phyloP scores from a whole-genome alignment of 345 rosid genomes.

The Mangifera indica region DNA sequence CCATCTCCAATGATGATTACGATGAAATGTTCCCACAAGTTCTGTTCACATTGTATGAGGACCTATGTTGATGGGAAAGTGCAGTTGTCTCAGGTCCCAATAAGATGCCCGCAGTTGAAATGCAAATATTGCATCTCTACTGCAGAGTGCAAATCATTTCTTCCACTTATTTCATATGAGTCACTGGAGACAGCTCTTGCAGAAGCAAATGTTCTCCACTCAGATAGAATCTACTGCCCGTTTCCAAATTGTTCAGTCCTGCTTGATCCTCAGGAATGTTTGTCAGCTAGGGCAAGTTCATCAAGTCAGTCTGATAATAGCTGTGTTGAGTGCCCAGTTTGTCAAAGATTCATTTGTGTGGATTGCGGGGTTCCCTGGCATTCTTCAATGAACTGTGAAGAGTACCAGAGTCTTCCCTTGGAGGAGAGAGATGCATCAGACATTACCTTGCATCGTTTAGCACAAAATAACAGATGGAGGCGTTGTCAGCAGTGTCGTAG shows the following conservation, averaged over 20 bases:
- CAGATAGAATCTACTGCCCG: conserved; percentile 80
- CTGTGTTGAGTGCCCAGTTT: conserved; percentile 80
- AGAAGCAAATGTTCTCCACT: conserved; percentile 58
- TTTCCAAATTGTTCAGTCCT: conserved; percentile 77
- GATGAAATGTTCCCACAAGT: conserved; percentile 86
- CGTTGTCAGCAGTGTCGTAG: conserved; percentile 86
- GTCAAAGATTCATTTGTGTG: conserved; percentile 81
- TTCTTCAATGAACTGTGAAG: conserved; percentile 77
- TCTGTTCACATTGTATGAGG: conserved; percentile 95
- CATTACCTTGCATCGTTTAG: conserved; percentile 76
- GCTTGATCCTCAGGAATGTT: conserved; percentile 70
- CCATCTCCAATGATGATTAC: conserved; percentile 69
- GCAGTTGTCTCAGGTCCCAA: conserved; percentile 72
- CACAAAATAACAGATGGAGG: conserved; percentile 86
- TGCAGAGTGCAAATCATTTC: conserved; percentile 66
- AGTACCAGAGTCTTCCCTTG: conserved; percentile 76
- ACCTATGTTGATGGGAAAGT: conserved; percentile 82
- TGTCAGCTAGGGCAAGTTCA: conserved; percentile 70
- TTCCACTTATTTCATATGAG: conserved; percentile 61
- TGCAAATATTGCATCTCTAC: conserved; percentile 73
- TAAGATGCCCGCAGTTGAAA: conserved; percentile 81
- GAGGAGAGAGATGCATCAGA: conserved; percentile 87
- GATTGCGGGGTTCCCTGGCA: conserved; percentile 98
- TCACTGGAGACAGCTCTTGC: conserved; percentile 61
- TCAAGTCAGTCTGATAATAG: conserved; percentile 69